phyloP scores from a whole-genome alignment of 1,284 basidiomycete genomes.

The Apiotrichum montevideense region DNA sequence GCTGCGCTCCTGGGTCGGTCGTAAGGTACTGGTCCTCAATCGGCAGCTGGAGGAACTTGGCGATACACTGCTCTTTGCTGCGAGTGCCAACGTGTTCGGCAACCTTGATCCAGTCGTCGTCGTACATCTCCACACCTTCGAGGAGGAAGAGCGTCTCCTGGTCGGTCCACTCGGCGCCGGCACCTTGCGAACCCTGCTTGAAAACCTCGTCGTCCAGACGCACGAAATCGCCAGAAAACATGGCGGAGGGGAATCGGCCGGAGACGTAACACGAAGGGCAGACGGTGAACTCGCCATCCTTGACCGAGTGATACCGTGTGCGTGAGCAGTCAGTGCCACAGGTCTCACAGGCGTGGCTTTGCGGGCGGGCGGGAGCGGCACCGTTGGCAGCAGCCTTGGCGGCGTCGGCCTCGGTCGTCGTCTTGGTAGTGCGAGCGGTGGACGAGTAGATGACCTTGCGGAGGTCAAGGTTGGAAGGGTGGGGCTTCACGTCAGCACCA shows the following conservation, averaged over 20 bases:
- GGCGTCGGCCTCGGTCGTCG: conserved; percentile 62
- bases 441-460: conserved; percentile 83
- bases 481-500: conserved; percentile 54
- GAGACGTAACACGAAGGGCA: conserved; percentile 90
- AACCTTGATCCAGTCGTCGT: conserved; percentile 91
- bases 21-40: conserved; percentile 85
- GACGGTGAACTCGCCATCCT: conserved; percentile 78
- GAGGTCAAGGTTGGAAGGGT: conserved; percentile 65
- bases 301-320: conserved; percentile 86
- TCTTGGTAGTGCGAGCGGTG: conserved; percentile 62
- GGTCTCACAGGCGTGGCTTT: conserved; percentile 78
- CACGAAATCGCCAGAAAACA: conserved; percentile 98
- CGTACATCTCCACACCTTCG: conserved; percentile 95
- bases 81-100: conserved; percentile 88
- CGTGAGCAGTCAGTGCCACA: conserved; percentile 89
- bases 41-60: conserved; percentile 90
- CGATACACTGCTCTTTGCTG: conserved; percentile 88
- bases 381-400: conserved; percentile 54
- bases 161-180: conserved; percentile 73
- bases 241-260: conserved; percentile 88
- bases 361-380: conserved; percentile 45
- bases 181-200: conserved; percentile 50
- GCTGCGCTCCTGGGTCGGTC: conserved; percentile 46
- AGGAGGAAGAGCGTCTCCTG: conserved; percentile 82
- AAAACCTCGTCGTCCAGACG: conserved; percentile 63